phyloP scores from a whole-genome alignment of 2,329 filamentous ascomycete species.

The Sporothrix inflata region DNA sequence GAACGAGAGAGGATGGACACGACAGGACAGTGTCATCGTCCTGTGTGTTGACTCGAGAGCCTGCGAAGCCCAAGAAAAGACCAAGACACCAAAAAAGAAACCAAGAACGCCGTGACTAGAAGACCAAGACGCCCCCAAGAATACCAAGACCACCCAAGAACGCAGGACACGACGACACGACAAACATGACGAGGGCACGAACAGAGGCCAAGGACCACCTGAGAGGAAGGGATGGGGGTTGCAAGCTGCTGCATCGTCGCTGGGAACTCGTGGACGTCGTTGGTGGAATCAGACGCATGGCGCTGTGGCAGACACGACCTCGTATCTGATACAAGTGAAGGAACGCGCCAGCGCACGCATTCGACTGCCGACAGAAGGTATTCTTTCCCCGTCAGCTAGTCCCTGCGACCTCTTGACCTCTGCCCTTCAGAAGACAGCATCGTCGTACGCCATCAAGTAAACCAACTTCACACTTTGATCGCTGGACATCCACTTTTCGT shows the following conservation, averaged over 20 bases:
- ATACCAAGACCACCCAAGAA: background rate
- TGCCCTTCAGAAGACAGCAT: background rate
- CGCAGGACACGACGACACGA: background rate
- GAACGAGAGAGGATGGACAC: background rate
- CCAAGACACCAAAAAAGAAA: background rate
- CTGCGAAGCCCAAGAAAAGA: background rate
- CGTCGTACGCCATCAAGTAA: background rate
- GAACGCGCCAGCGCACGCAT: background rate
- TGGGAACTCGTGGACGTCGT: background rate
- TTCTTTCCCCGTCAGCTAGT: background rate
- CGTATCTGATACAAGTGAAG: conserved; percentile 12
- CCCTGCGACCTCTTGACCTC: background rate
- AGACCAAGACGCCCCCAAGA: background rate
- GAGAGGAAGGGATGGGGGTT: background rate
- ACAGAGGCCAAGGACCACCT: background rate
- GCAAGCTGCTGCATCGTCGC: background rate
- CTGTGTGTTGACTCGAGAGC: background rate
- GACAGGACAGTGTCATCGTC: background rate
- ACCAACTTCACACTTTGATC: background rate
- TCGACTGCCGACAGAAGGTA: background rate
- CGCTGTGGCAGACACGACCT: background rate
- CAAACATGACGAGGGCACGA: background rate
- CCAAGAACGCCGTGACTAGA: background rate
- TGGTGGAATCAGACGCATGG: background rate
- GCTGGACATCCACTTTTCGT: background rate